Base-by-base conservation (phyloP, 345 rosid genomes). In the Gossypium australe region DNA sequence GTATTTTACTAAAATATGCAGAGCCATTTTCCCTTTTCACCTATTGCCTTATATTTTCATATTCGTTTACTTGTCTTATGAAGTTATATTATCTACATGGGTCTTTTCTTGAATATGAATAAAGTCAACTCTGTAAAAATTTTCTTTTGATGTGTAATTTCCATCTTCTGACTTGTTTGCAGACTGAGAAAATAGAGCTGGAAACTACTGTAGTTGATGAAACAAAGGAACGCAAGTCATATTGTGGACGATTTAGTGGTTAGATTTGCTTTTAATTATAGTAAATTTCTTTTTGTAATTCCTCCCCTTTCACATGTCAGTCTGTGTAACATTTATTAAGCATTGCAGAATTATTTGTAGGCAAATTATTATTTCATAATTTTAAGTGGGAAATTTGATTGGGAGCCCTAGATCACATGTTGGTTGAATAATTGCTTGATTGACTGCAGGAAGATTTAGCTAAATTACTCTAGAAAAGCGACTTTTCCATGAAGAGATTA, bases 201-300 rank as follows among this genome's bases (percentile, higher is more conserved):
- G 99, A 96, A 82, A 80, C 99, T 59, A 96, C 99, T 45, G 99
- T 96, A 55, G 92, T 96, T 73, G 98, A 96, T 76, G 99, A 96
- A 85, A 96, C 97, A 17, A 96, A 93, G 89, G 98, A 89, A 64
- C 92, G 89, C 22, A 96, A 91, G 20, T 94, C 97, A 66, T 94
- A 81, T 75, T 86, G 97, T 78, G 95, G 97, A 85, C 84, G 98
- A 83, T 90, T 84, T 79, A 96, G 99, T 81, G 99, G 99, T 96
- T 53, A 78, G 98, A 62, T 62, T 49, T 60, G 34, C 59, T 47
- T 73, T 73, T 24, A 29, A 58, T 48, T 62, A 17, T 16, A 62
- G 22, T 10, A 68, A 60, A 17, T 24, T 70, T 67, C 64, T 64
- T 63, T 17, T 65, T 59, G 41, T 34, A n/a, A 25, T 69, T 49